Evolutionary conservation across 805 yeast species (phyloP).

Genomic region (Starmerella bombicola): DNA sequence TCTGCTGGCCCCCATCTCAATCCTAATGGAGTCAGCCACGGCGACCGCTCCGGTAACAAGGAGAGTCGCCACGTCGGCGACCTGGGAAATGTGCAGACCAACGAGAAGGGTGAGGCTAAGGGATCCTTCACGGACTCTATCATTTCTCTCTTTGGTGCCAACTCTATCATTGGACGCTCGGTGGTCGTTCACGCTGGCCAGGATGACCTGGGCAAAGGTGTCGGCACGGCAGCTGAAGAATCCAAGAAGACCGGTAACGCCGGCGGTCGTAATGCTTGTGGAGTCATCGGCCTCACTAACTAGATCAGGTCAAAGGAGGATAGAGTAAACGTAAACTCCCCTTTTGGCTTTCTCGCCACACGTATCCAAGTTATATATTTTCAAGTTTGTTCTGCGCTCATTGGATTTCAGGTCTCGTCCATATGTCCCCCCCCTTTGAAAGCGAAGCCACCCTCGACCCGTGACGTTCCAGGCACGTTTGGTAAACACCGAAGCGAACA

Average conservation of each 20-base stretch:
- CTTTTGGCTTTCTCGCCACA: too few species aligned
- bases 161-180: slow-evolving; percentile 87
- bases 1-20: slow-evolving; percentile 97
- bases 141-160: slow-evolving; percentile 71
- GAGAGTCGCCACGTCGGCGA: slow-evolving; percentile 76
- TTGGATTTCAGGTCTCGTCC: too few species aligned
- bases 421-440: too few species aligned
- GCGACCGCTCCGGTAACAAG: slow-evolving; percentile 59
- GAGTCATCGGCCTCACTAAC: slow-evolving; percentile 75
- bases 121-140: slow-evolving; percentile 70
- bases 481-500: too few species aligned
- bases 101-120: slow-evolving; percentile 78
- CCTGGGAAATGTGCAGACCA: slow-evolving; percentile 86
- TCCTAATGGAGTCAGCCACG: slow-evolving; percentile 78
- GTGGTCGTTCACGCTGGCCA: slow-evolving; percentile 87
- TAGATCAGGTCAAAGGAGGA: too few species aligned
- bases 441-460: too few species aligned
- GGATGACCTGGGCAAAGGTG: slow-evolving; percentile 93
- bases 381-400: too few species aligned
- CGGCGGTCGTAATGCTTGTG: slow-evolving; percentile 97
- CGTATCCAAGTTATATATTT: too few species aligned
- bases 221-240: slow-evolving; percentile 48
- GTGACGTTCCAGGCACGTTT: too few species aligned
- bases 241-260: slow-evolving; percentile 94
- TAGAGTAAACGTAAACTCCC: too few species aligned